Percentiles rank a stretch among this genome's conserved stretches.
Conservation (phyloP, 2,329 filamentous ascomycete genomes). For the Scolecobasidium constrictum region DNA sequence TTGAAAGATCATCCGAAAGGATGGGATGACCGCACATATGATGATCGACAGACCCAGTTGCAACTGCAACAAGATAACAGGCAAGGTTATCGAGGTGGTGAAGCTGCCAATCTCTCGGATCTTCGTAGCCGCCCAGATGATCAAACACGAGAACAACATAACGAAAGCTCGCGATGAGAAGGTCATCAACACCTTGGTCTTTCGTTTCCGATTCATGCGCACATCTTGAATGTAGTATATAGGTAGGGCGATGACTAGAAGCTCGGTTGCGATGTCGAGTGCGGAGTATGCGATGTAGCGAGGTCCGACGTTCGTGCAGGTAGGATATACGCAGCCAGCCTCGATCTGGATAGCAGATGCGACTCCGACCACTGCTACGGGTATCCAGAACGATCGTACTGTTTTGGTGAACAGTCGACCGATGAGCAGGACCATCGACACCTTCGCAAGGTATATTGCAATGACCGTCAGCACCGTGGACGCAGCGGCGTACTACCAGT, state of each 20-base stretch:
- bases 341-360: neutral
- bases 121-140: slow-evolving; percentile 2
- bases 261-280: slow-evolving; percentile 8
- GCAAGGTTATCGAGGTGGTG: slow-evolving; percentile 1
- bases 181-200: slow-evolving; percentile 7
- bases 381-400: neutral
- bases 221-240: slow-evolving; percentile 7
- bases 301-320: neutral
- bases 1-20: slow-evolving; percentile 9
- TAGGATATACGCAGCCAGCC: slow-evolving; percentile 2
- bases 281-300: slow-evolving; percentile 2
- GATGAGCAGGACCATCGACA: slow-evolving; percentile 9
- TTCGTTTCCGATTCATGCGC: slow-evolving; percentile 2
- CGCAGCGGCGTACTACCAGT: neutral
- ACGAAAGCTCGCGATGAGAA: slow-evolving; percentile 5
- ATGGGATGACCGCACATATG: slow-evolving; percentile 8
- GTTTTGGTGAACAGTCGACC: slow-evolving; percentile 5
- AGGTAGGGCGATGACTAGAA: slow-evolving; percentile 5
- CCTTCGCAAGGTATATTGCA: slow-evolving; percentile 2
- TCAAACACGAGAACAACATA: slow-evolving; percentile 2
- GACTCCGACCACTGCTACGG: slow-evolving; percentile 1
- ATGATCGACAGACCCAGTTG: slow-evolving; percentile 3
- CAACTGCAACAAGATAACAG: slow-evolving; percentile 7
- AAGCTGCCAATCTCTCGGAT: neutral
- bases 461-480: neutral